A percentile compares a stretch with the other conserved stretches of the same genome.
phyloP scores from a whole-genome alignment of 139 green algal genomes.

The Eudorina sp. region DNA sequence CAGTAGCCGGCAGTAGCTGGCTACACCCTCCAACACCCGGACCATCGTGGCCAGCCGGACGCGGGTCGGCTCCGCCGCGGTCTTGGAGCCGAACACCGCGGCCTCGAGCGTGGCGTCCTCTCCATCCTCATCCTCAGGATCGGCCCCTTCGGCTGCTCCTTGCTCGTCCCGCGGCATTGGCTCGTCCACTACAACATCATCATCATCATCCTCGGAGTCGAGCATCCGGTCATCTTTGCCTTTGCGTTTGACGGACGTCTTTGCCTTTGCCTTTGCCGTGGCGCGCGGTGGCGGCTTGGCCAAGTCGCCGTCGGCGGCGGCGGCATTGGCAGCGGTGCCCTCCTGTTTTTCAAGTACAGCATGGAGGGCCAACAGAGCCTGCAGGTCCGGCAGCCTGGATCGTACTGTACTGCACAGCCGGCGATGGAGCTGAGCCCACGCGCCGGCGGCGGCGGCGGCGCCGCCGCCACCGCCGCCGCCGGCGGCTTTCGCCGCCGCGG shows the following conservation, averaged over 20 bases:
- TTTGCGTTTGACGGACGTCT: too few relatives aligned
- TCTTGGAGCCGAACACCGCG: slow-evolving; percentile 27
- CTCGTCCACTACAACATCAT: too few relatives aligned
- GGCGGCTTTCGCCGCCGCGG: slow-evolving; percentile 23
- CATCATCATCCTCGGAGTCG: too few relatives aligned
- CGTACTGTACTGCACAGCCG: slow-evolving; percentile 39
- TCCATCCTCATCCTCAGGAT: background rate
- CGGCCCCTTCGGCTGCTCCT: too few relatives aligned
- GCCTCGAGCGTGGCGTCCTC: slow-evolving; percentile 11
- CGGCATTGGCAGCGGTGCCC: background rate
- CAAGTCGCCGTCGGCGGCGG: background rate
- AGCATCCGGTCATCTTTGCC: too few relatives aligned
- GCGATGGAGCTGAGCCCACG: slow-evolving; percentile 27
- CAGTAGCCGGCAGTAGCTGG: slow-evolving; percentile 53
- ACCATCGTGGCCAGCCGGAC: background rate
- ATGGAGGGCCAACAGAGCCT: slow-evolving; percentile 61
- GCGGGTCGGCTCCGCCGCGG: background rate
- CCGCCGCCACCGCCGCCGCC: background rate
- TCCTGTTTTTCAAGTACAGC: slow-evolving; percentile 25
- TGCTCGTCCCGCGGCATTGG: too few relatives aligned
- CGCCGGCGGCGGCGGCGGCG: background rate
- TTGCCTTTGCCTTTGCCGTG: too few relatives aligned
- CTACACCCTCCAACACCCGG: slow-evolving; percentile 39
- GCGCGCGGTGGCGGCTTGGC: too few relatives aligned
- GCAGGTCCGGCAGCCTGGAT: slow-evolving; percentile 61